A percentile compares a stretch with the other conserved stretches of the same genome.
Evolutionary conservation across 2,329 filamentous ascomycete species (phyloP).

Genomic region (Graphium sp.): DNA sequence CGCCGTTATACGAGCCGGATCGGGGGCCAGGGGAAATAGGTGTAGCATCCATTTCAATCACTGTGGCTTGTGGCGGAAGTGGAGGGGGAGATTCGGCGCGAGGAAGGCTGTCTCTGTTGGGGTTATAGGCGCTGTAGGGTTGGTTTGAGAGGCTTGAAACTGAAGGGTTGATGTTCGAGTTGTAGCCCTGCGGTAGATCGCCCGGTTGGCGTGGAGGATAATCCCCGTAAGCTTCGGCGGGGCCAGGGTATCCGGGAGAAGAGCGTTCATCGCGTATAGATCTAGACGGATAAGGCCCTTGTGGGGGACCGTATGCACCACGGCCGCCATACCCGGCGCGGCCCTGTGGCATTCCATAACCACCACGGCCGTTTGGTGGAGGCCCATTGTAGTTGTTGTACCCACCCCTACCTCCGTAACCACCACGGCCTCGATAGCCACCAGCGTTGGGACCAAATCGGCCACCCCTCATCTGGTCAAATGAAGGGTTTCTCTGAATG

Average conservation of each 20-base stretch:
- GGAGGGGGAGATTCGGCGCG: conserved; percentile 50
- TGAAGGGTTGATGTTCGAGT: conserved; percentile 15
- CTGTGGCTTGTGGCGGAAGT: conserved; percentile 16
- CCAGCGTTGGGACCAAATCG: no score
- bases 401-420: conserved; percentile 33
- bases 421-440: conserved; percentile 29
- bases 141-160: conserved; percentile 11
- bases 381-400: conserved; percentile 18
- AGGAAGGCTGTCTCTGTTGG: conserved; percentile 20
- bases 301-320: conserved; percentile 24
- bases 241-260: conserved; percentile 19
- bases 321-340: conserved; percentile 16
- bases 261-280: no score
- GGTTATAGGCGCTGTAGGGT: conserved; percentile 17
- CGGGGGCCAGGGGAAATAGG: conserved; percentile 26
- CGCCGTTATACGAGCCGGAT: no score
- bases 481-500: no score
- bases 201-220: conserved; percentile 17
- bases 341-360: conserved; percentile 31
- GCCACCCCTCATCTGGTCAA: no score
- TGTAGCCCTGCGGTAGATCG: conserved; percentile 10
- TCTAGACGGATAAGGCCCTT: no score
- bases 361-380: conserved; percentile 23
- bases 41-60: conserved; percentile 62
- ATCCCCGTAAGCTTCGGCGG: conserved; percentile 18